Evolutionary conservation across 1,139 yeast species (phyloP), one percentile per base, ranked within the genome.

Genomic region (Yamadazyma sp.): DNA sequence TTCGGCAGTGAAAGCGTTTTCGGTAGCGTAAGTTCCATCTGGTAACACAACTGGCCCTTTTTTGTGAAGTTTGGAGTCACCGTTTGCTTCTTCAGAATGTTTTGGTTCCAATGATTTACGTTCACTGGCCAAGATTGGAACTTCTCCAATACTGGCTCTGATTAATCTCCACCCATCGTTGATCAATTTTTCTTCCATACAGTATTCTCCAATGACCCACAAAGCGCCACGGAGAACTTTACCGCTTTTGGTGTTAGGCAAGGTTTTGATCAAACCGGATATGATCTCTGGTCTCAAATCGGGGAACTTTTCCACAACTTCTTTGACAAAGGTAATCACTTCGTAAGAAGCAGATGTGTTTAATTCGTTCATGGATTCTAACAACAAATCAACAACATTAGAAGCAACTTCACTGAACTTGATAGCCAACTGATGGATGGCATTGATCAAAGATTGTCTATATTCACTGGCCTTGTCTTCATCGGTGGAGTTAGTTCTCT

Each of bases 1-100:
- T 36, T 70, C 73, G 11, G 77, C 67, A 4, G 87, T 80, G 44
- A 88, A 73, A 0, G 98, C 97, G 53, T 82, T 83, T 64, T 94
- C 98, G 24, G 97, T 86, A 23, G 98, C 98, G 66, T 94, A 94
- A 1, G 99, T 94, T 52, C 99, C 99, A 66, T 94, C 99, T 16
- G 98, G 96, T 48, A 92, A 76, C 41, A 94, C 84, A 46, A 85
- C 82, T 24, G 98, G 96, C 37, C 87, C 88, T 38, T 75, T 69
- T 45, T 65, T 65, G 32, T 49, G 43, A 9, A 49, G 34, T 30
- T 71, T 63, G 12, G 49, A 48, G 24, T 47, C 44, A 8, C 63
- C 70, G 16, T 53, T 61, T 11, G 44, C 52, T 14, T 63, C 72
- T n/a, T 62, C 70, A 14, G 52, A 62, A 4, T 47, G 58, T 4